Conservation (phyloP, 164 flowering plant species). For the Sextonia rubra region DNA sequence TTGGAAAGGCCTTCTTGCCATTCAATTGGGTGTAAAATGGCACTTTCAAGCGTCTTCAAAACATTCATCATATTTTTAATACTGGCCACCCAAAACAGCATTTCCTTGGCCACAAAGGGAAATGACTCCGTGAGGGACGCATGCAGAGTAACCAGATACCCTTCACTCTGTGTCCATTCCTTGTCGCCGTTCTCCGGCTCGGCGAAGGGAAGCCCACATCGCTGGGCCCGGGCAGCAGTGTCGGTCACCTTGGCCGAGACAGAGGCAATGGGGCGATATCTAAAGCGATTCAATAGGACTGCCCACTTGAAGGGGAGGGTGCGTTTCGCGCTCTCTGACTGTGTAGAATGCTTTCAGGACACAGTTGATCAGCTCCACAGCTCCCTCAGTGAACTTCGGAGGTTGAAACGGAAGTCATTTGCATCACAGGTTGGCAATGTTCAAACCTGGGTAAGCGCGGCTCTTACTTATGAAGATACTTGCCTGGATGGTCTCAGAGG, state of each 20-base stretch:
- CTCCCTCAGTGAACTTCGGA: slow-evolving; percentile 49
- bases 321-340: slow-evolving; percentile 45
- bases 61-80: slow-evolving; percentile 9
- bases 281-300: slow-evolving; percentile 18
- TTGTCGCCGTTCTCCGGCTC: slow-evolving; percentile 44
- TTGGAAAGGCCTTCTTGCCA: background rate
- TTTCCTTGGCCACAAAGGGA: background rate
- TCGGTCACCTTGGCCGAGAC: slow-evolving; percentile 54
- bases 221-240: slow-evolving; percentile 80
- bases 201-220: slow-evolving; percentile 40
- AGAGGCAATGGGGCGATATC: slow-evolving; percentile 25
- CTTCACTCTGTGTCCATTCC: slow-evolving; percentile 51
- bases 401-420: slow-evolving; percentile 31
- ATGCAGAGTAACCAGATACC: slow-evolving; percentile 63
- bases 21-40: background rate
- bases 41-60: background rate
- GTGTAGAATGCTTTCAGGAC: slow-evolving; percentile 52
- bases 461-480: slow-evolving; percentile 59
- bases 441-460: slow-evolving; percentile 72
- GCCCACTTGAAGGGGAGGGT: slow-evolving; percentile 20
- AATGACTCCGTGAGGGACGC: slow-evolving; percentile 47
- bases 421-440: slow-evolving; percentile 46
- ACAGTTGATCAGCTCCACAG: slow-evolving; percentile 45
- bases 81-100: background rate
- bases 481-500: slow-evolving; percentile 69